Conservation (phyloP, 192 early-diverging fungal genomes). For the Allomyces macrogynus region DNA sequence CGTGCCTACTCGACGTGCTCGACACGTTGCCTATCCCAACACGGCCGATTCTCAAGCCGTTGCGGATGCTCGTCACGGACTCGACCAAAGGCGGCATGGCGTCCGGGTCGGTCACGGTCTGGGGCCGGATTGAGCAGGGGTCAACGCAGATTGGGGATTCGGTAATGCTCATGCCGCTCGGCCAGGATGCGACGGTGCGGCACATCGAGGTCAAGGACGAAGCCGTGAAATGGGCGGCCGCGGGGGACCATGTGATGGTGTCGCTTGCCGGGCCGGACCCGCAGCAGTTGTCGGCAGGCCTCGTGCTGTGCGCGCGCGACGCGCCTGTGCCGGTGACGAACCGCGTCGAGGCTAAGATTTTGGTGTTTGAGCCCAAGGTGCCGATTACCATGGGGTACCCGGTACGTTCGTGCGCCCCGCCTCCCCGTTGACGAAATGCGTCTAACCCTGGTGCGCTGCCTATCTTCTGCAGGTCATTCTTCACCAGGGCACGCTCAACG, state of each 20-base stretch:
- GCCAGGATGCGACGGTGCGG: constrained; percentile 51
- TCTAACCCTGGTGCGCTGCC: constrained; percentile 2
- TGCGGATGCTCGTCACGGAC: constrained; percentile 71
- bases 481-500: constrained; percentile 64
- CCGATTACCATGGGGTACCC: constrained; percentile 85
- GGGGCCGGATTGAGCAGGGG: constrained; percentile 72
- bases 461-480: constrained; percentile 37
- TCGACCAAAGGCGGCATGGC: constrained; percentile 65
- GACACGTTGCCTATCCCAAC: constrained; percentile 57
- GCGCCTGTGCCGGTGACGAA: constrained; percentile 55
- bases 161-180: constrained; percentile 61
- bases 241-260: constrained; percentile 76
- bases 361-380: constrained; percentile 79
- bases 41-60: constrained; percentile 55
- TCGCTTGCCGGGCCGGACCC: constrained; percentile 51
- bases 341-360: constrained; percentile 62
- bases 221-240: constrained; percentile 64
- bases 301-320: constrained; percentile 50
- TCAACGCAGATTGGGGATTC: constrained; percentile 70
- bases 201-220: constrained; percentile 55
- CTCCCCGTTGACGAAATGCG: background rate
- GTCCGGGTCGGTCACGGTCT: constrained; percentile 48
- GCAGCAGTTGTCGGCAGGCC: constrained; percentile 37
- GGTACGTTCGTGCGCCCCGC: constrained; percentile 33
- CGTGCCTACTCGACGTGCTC: constrained; percentile 50